Percentiles rank a stretch among this genome's conserved stretches.
Conservation (phyloP, 1,139 yeast species). For the Blastobotrys malaysiensis region DNA sequence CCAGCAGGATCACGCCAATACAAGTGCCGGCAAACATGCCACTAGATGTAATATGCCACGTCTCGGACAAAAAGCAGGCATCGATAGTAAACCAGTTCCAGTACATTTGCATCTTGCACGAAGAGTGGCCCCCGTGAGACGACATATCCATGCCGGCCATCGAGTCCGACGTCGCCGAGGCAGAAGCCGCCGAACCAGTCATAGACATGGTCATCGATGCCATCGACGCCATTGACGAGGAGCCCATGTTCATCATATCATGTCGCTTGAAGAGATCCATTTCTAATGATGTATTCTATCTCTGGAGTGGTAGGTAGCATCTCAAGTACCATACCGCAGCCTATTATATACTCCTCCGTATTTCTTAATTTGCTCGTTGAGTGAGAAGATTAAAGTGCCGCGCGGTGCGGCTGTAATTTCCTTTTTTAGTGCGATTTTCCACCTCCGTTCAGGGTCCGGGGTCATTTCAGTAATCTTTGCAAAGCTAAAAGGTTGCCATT, state of each 20-base stretch:
- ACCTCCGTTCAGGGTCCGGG: neutral
- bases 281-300: neutral
- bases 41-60: constrained; percentile 58
- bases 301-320: neutral
- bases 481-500: too few relatives aligned
- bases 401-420: neutral
- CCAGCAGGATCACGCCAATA: constrained; percentile 57
- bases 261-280: neutral
- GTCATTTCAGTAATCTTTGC: neutral
- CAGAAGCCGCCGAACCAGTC: constrained; percentile 1
- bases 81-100: constrained; percentile 61
- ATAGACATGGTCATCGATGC: constrained; percentile 2
- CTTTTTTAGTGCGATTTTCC: neutral
- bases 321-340: too few relatives aligned
- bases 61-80: constrained; percentile 54
- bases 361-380: neutral
- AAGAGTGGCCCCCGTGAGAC: constrained; percentile 15
- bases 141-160: constrained; percentile 23
- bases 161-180: constrained; percentile 14
- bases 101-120: constrained; percentile 38
- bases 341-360: neutral
- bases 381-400: neutral
- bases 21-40: constrained; percentile 70
- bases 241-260: neutral
- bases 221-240: neutral